Conservation (phyloP, 2,329 filamentous ascomycete genomes). For the Verticillium zaregamsianum region DNA sequence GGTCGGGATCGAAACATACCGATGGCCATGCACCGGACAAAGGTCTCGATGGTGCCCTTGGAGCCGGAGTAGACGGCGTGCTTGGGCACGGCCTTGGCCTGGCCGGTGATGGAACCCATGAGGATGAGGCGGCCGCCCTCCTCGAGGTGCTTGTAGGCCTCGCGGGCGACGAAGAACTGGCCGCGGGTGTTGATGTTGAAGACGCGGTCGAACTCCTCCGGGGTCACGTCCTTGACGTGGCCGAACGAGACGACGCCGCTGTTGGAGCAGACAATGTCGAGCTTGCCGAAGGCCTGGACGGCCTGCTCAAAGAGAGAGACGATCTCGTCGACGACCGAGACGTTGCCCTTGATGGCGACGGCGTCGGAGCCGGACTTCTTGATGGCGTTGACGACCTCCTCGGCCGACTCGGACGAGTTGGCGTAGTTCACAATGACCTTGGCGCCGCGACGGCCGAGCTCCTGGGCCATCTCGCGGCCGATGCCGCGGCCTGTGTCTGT, state of each 20-base stretch:
- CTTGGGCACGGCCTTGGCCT: slow-evolving; percentile 64
- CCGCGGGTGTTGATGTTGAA: slow-evolving; percentile 65
- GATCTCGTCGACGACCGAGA: slow-evolving; percentile 60
- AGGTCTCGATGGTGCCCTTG: slow-evolving; percentile 74
- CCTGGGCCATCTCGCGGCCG: slow-evolving; percentile 53
- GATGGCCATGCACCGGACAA: slow-evolving; percentile 70
- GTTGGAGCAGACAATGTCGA: slow-evolving; percentile 69
- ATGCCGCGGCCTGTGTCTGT: slow-evolving; percentile 48
- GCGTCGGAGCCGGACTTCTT: slow-evolving; percentile 55
- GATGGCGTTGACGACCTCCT: slow-evolving; percentile 49
- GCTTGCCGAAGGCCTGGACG: slow-evolving; percentile 58
- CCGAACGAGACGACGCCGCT: slow-evolving; percentile 66
- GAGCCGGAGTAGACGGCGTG: slow-evolving; percentile 71
- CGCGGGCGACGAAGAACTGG: slow-evolving; percentile 69
- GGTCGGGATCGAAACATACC: slow-evolving; percentile 33
- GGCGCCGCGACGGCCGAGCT: slow-evolving; percentile 53
- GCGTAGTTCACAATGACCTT: slow-evolving; percentile 57
- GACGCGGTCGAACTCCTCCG: slow-evolving; percentile 69
- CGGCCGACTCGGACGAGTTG: slow-evolving; percentile 51
- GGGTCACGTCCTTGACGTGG: slow-evolving; percentile 62
- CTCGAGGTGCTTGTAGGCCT: slow-evolving; percentile 66
- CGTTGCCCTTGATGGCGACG: slow-evolving; percentile 63
- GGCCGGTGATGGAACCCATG: slow-evolving; percentile 66
- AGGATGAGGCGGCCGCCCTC: slow-evolving; percentile 67
- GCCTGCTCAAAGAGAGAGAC: slow-evolving; percentile 59